Evolutionary conservation across 805 yeast genomes (phyloP).

Genomic region (Zygoascus biomembranicola): DNA sequence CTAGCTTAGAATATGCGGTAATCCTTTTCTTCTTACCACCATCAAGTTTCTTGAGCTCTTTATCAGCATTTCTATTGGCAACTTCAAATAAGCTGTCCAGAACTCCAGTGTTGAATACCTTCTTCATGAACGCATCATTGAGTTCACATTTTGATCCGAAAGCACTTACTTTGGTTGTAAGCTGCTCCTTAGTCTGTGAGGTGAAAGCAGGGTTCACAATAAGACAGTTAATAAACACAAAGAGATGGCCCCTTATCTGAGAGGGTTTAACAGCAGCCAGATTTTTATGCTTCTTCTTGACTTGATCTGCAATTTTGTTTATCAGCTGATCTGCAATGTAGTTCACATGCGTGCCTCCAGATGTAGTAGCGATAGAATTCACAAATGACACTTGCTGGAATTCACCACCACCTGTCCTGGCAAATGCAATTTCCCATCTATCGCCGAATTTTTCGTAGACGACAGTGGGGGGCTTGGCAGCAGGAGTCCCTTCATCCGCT

Average conservation of each 20-base stretch:
- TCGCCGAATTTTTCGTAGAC: slow-evolving; percentile 75
- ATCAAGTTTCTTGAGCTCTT: slow-evolving; percentile 78
- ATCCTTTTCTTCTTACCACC: slow-evolving; percentile 76
- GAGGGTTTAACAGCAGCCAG: slow-evolving; percentile 71
- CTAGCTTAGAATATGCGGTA: slow-evolving; percentile 81
- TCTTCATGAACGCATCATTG: slow-evolving; percentile 67
- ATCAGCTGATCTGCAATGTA: slow-evolving; percentile 79
- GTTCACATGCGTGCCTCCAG: slow-evolving; percentile 95
- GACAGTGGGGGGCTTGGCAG: slow-evolving; percentile 45
- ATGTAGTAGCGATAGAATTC: slow-evolving; percentile 92
- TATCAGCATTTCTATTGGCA: slow-evolving; percentile 83
- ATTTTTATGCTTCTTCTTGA: slow-evolving; percentile 55
- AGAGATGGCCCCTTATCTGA: slow-evolving; percentile 86
- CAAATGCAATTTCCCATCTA: slow-evolving; percentile 95
- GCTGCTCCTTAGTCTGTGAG: slow-evolving; percentile 93
- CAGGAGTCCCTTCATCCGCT: slow-evolving; percentile 15
- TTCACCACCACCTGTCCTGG: slow-evolving; percentile 70
- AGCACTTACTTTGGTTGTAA: slow-evolving; percentile 80
- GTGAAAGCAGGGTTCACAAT: slow-evolving; percentile 96
- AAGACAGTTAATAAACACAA: slow-evolving; percentile 81
- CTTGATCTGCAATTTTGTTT: slow-evolving; percentile 59
- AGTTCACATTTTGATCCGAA: slow-evolving; percentile 83
- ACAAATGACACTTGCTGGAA: slow-evolving; percentile 96
- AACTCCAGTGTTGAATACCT: slow-evolving; percentile 64
- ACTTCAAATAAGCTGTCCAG: slow-evolving; percentile 64